A percentile compares a stretch with the other conserved stretches of the same genome.
phyloP scores from a whole-genome alignment of 75 land plant genomes.

The Sequoia sempervirens region DNA sequence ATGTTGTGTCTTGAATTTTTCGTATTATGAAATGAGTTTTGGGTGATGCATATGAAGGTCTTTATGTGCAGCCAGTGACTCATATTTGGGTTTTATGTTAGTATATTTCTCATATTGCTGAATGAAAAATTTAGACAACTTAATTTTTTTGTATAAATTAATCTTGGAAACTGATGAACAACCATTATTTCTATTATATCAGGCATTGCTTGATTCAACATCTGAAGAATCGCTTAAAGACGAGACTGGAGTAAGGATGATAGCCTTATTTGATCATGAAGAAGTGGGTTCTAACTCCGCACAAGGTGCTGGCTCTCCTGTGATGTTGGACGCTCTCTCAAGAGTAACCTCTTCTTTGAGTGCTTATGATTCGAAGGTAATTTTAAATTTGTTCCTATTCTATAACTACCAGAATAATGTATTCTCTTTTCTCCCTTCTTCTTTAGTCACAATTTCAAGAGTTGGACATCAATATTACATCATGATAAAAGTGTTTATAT shows the following conservation, averaged over 20 bases:
- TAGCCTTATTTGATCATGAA: slow-evolving; percentile 97
- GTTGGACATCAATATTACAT: background rate
- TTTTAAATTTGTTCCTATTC: background rate
- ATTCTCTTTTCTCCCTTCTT: background rate
- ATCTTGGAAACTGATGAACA: background rate
- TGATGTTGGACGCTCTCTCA: slow-evolving; percentile 77
- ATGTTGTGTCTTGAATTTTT: background rate
- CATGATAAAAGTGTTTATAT: background rate
- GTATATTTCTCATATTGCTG: background rate
- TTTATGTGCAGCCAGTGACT: background rate
- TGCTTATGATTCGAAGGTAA: slow-evolving; percentile 45
- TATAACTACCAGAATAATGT: background rate
- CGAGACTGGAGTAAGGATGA: slow-evolving; percentile 87
- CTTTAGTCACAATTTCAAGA: background rate
- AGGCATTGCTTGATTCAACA: slow-evolving; percentile 90
- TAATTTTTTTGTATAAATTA: background rate
- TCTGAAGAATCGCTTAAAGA: slow-evolving; percentile 57
- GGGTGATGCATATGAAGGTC: background rate
- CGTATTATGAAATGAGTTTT: background rate
- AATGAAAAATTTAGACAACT: background rate
- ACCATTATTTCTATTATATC: slow-evolving; percentile 5
- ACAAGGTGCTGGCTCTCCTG: slow-evolving; percentile 99
- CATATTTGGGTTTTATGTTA: background rate
- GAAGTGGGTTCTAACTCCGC: slow-evolving; percentile 98
- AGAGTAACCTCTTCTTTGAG: slow-evolving; percentile 58